Evolutionary conservation across 2,329 filamentous ascomycete genomes (phyloP).

Genomic region (Cadophora gregata): DNA sequence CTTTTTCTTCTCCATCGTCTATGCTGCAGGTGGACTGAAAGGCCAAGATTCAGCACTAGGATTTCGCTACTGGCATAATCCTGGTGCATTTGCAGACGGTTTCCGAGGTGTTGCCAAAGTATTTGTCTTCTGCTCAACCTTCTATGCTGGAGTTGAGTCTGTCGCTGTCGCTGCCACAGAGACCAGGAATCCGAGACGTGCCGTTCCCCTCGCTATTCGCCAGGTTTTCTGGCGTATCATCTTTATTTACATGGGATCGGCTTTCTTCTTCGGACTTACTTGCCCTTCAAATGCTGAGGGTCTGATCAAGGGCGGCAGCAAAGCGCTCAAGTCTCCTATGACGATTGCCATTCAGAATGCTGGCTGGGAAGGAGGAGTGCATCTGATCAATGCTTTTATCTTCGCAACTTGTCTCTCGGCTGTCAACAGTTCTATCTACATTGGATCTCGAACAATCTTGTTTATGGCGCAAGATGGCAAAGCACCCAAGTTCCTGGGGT

Average conservation of each 20-base stretch:
- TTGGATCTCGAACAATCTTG: conserved; percentile 74
- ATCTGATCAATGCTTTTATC: conserved; percentile 81
- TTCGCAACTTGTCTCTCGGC: conserved; percentile 75
- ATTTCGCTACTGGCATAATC: conserved; percentile 74
- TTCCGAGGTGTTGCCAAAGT: conserved; percentile 70
- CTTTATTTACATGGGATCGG: conserved; percentile 80
- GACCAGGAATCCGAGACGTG: conserved; percentile 53
- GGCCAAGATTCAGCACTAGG: conserved; percentile 63
- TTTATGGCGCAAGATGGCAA: conserved; percentile 78
- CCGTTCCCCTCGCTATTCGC: conserved; percentile 70
- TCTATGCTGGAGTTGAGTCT: conserved; percentile 71
- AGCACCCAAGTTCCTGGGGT: conserved; percentile 72
- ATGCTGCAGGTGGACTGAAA: conserved; percentile 69
- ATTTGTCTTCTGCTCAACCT: conserved; percentile 72
- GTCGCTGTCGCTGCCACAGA: conserved; percentile 63
- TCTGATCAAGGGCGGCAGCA: conserved; percentile 64
- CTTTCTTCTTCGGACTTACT: conserved; percentile 77
- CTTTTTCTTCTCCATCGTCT: conserved; percentile 76
- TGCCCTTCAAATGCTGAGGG: conserved; percentile 71
- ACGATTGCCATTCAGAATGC: conserved; percentile 76
- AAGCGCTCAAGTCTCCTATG: conserved; percentile 74
- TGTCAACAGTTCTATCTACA: conserved; percentile 79
- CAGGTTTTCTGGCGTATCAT: conserved; percentile 94
- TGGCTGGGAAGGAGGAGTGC: conserved; percentile 73
- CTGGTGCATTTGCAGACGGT: conserved; percentile 73